These are phyloP conservation scores for Aphanocladium album DNA, from an alignment of 2,329 filamentous ascomycete species.

Conservation along the genomic window DNA sequence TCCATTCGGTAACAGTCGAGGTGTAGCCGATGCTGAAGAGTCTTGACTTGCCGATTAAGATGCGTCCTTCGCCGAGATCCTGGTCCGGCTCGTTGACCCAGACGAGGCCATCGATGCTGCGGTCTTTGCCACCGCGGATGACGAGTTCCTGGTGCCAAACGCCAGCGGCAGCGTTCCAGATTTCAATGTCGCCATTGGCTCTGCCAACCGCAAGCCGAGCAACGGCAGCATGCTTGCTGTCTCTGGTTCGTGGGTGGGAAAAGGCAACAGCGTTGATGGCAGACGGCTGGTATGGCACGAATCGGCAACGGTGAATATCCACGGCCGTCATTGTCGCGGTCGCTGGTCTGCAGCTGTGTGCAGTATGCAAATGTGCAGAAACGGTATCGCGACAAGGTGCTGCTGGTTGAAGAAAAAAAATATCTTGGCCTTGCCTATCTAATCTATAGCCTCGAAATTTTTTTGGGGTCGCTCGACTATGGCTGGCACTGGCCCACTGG, in stretches of 20 bases:
- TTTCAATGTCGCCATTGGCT: constrained; percentile 93
- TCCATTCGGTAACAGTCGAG: constrained; percentile 90
- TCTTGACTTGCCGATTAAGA: constrained; percentile 66
- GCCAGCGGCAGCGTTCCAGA: constrained; percentile 85
- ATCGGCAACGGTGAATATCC: constrained; percentile 96
- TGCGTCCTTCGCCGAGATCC: constrained; percentile 55
- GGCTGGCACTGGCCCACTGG: background rate
- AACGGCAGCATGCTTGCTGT: constrained; percentile 47
- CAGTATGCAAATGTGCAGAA: background rate
- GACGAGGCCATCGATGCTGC: constrained; percentile 82
- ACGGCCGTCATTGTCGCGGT: constrained; percentile 42
- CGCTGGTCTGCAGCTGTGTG: constrained; percentile 8
- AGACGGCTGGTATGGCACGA: constrained; percentile 85
- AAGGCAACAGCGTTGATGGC: constrained; percentile 94
- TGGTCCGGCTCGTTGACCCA: constrained; percentile 88
- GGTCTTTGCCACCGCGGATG: constrained; percentile 75
- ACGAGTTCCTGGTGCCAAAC: constrained; percentile 87
- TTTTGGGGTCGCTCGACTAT: constrained; percentile 17
- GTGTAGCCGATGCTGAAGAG: constrained; percentile 97
- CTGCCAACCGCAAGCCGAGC: constrained; percentile 82
- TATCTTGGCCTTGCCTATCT: constrained; percentile 14
- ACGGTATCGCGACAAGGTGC: background rate
- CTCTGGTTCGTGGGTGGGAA: constrained; percentile 61
- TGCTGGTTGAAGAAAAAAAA: constrained; percentile 24
- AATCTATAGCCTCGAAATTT: constrained; percentile 23